Percentiles rank a stretch among this genome's conserved stretches.
phyloP scores from a whole-genome alignment of 257 asterid genomes.

The Plantago major region DNA sequence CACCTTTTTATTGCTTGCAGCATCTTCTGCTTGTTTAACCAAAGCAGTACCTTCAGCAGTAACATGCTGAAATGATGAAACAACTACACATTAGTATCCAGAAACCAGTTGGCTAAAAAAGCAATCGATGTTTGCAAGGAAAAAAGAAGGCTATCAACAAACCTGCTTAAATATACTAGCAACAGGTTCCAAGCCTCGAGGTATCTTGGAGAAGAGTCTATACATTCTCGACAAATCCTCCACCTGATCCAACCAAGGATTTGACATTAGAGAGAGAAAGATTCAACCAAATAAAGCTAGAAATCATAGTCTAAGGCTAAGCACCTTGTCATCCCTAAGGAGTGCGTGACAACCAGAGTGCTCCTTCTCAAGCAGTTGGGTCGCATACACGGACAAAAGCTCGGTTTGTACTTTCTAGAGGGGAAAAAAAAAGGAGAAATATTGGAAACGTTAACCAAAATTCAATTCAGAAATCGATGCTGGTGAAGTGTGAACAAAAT shows the following conservation, averaged over 20 bases:
- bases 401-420: constrained; percentile 82
- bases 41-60: constrained; percentile 93
- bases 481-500: not conserved
- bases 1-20: constrained; percentile 93
- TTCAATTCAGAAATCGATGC: constrained; percentile 2
- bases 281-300: constrained; percentile 2
- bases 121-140: constrained; percentile 6
- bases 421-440: not conserved
- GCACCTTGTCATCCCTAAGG: constrained; percentile 96
- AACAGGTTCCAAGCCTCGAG: constrained; percentile 67
- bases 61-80: constrained; percentile 69
- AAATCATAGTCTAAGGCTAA: constrained; percentile 1
- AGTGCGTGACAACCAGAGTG: constrained; percentile 96
- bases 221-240: constrained; percentile 96
- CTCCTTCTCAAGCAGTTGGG: constrained; percentile 95
- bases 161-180: constrained; percentile 84
- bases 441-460: not conserved
- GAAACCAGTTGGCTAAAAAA: constrained; percentile 13
- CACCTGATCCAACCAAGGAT: constrained; percentile 40
- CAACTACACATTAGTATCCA: constrained; percentile 11
- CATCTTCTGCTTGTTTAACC: constrained; percentile 99
- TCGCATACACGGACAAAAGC: constrained; percentile 84
- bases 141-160: constrained; percentile 20
- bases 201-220: constrained; percentile 83
- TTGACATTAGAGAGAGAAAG: constrained; percentile 9